phyloP scores from a whole-genome alignment of 2,329 filamentous ascomycete species.

The Daldinia eschscholtzii region DNA sequence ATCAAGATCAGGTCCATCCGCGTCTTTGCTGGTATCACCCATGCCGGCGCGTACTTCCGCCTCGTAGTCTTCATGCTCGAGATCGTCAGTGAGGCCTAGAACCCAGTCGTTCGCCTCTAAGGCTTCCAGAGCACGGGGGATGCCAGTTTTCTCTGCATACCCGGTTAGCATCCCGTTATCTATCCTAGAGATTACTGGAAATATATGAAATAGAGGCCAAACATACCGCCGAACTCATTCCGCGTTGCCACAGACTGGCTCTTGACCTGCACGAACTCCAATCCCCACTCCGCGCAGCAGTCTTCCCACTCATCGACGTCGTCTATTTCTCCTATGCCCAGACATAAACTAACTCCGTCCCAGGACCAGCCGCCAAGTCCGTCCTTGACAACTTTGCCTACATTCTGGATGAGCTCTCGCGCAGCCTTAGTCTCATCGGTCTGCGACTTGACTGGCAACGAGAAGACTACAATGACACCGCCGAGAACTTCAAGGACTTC shows the following conservation, averaged over 20 bases:
- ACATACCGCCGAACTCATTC: conserved; percentile 72
- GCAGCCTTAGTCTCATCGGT: conserved; percentile 47
- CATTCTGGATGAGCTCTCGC: conserved; percentile 62
- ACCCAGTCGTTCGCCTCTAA: conserved; percentile 76
- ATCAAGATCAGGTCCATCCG: conserved; percentile 53
- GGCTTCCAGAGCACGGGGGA: conserved; percentile 70
- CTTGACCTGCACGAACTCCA: conserved; percentile 73
- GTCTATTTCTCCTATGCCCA: conserved; percentile 64
- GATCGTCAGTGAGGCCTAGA: conserved; percentile 50
- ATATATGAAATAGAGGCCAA: neutral
- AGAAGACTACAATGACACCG: conserved; percentile 68
- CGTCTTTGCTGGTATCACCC: conserved; percentile 49
- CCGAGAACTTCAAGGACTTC: conserved; percentile 74
- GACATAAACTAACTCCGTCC: conserved; percentile 73
- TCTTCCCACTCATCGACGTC: conserved; percentile 73
- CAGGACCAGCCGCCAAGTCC: conserved; percentile 72
- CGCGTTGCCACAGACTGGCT: conserved; percentile 55
- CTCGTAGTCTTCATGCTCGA: conserved; percentile 54
- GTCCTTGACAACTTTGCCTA: conserved; percentile 67
- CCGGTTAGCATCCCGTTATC: conserved; percentile 6
- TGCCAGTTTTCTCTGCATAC: conserved; percentile 67
- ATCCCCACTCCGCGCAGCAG: conserved; percentile 65
- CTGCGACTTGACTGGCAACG: conserved; percentile 53
- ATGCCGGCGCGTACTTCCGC: conserved; percentile 45
- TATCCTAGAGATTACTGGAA: neutral